Evolutionary conservation across 164 flowering plant genomes (phyloP), one percentile per base, ranked within the genome.

Genomic region (Aristolochia fimbriata): DNA sequence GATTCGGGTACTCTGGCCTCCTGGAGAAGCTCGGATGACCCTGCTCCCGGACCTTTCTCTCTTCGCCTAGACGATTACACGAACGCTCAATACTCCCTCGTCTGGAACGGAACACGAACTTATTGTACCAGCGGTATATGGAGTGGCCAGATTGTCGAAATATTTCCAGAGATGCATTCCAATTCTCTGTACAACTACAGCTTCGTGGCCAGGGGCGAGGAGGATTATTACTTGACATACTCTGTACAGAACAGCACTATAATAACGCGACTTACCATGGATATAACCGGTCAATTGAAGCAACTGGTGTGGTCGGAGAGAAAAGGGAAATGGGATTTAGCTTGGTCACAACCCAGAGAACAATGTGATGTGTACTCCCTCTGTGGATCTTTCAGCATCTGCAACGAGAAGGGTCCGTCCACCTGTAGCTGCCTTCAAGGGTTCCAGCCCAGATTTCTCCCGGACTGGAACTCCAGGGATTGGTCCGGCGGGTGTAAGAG

Each of bases 351-450:
- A 46, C 71, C 74, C 15, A 30, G 25, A 13, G 43, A 56, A 9
- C 50, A 6, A 20, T 68, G 75, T 13, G 59, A 30, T 11, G 69
- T 53, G 14, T 58, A 64, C 43, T 46, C 46, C 31, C 31, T 57
- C n/a, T 68, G 75, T 58, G 75, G 75, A 11, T 6, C 66, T 47
- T 72, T 60, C 48, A 62, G 68, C 12, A 53, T 3, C 60, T 72
- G 75, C 59, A 61, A 51, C 37, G 19, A 55, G 20, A 30, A 17
- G n/a, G 55, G 21, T 22, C 15, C 15, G 33, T 47, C 56, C 4
- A n/a, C 33, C 25, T 70, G 73, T 21, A n/a, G 19, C n/a, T 70
- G 75, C 21, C n/a, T 60, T 15, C 31, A 51, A 16, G 75, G 75
- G 9, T 72, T 72, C 47, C 5, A 37, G 14, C 55, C 65, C 20